A percentile compares a stretch with the other conserved stretches of the same genome.
These are phyloP conservation scores for Aspergillus funiculosus DNA, from an alignment of 495 filamentous ascomycete genomes.

Conservation along the genomic window DNA sequence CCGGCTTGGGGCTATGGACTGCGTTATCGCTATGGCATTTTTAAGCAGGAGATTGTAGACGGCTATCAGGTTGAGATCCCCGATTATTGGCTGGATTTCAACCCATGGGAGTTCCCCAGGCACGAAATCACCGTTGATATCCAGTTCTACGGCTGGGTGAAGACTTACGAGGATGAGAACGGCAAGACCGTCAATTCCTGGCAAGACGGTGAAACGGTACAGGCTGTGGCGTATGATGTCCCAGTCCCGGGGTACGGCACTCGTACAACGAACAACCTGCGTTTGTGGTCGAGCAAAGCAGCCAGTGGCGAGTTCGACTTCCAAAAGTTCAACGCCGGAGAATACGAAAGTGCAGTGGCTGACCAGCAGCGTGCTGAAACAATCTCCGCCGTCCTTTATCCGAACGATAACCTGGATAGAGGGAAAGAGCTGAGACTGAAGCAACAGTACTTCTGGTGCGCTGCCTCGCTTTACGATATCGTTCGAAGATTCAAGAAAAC, in stretches of 20 bases:
- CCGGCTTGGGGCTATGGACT: slow-evolving; percentile 96
- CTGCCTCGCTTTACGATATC: slow-evolving; percentile 92
- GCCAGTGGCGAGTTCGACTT: slow-evolving; percentile 97
- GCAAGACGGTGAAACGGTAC: slow-evolving; percentile 91
- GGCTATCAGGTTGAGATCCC: slow-evolving; percentile 97
- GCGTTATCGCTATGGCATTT: slow-evolving; percentile 95
- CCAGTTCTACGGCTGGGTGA: slow-evolving; percentile 86
- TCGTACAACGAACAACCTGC: slow-evolving; percentile 88
- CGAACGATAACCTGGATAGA: slow-evolving; percentile 93
- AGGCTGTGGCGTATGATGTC: slow-evolving; percentile 91
- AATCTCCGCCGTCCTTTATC: slow-evolving; percentile 94
- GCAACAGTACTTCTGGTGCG: slow-evolving; percentile 99
- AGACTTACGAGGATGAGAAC: slow-evolving; percentile 63
- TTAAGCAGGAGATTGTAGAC: slow-evolving; percentile 98
- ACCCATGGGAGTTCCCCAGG: slow-evolving; percentile 97
- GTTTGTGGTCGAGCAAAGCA: slow-evolving; percentile 95
- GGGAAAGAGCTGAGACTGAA: slow-evolving; percentile 97
- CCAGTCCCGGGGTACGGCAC: slow-evolving; percentile 90
- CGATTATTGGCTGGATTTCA: slow-evolving; percentile 99
- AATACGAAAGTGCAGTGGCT: slow-evolving; percentile 94
- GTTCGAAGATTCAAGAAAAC: slow-evolving; percentile 97
- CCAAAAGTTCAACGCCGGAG: slow-evolving; percentile 97
- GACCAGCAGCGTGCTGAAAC: slow-evolving; percentile 96
- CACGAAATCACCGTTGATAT: slow-evolving; percentile 94
- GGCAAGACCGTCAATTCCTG: slow-evolving; percentile 69